phyloP scores from a whole-genome alignment of 2,329 filamentous ascomycete genomes.

The Bipolaris bicolor region DNA sequence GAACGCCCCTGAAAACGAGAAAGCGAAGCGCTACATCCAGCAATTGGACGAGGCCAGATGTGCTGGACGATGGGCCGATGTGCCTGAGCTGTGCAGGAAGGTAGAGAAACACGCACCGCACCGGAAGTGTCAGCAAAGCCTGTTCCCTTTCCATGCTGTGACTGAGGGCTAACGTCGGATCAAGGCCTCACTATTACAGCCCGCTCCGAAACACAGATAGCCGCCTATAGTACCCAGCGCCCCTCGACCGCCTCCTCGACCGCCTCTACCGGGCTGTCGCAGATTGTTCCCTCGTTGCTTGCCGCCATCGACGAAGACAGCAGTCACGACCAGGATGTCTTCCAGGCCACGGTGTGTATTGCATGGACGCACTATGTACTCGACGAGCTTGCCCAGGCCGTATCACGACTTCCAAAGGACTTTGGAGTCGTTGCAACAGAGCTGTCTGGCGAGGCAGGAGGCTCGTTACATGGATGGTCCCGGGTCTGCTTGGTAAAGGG shows the following conservation, averaged over 20 bases:
- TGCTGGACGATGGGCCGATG: slow-evolving; percentile 82
- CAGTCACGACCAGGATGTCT: slow-evolving; percentile 59
- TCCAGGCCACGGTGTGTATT: slow-evolving; percentile 82
- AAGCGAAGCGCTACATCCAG: slow-evolving; percentile 81
- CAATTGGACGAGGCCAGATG: slow-evolving; percentile 86
- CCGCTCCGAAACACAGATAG: slow-evolving; percentile 55
- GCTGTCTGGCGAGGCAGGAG: slow-evolving; percentile 40
- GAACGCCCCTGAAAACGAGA: slow-evolving; percentile 65
- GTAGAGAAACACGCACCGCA: slow-evolving; percentile 91
- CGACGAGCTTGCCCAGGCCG: slow-evolving; percentile 69
- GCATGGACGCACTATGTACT: slow-evolving; percentile 85
- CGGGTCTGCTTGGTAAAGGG: slow-evolving; percentile 81
- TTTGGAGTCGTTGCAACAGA: slow-evolving; percentile 51
- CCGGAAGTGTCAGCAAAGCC: slow-evolving; percentile 71
- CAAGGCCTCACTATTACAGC: slow-evolving; percentile 56
- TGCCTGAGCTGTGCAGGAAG: slow-evolving; percentile 90
- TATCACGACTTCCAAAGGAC: slow-evolving; percentile 67
- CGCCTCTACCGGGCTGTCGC: slow-evolving; percentile 38
- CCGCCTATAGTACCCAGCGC: slow-evolving; percentile 50
- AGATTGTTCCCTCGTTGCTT: slow-evolving; percentile 50
- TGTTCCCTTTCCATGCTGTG: slow-evolving; percentile 9
- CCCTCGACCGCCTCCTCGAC: slow-evolving; percentile 52
- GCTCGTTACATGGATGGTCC: slow-evolving; percentile 71
- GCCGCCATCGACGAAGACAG: slow-evolving; percentile 50
- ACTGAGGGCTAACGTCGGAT: slow-evolving; percentile 24